phyloP scores from a whole-genome alignment of 345 rosid genomes.

The Corchorus capsularis region DNA sequence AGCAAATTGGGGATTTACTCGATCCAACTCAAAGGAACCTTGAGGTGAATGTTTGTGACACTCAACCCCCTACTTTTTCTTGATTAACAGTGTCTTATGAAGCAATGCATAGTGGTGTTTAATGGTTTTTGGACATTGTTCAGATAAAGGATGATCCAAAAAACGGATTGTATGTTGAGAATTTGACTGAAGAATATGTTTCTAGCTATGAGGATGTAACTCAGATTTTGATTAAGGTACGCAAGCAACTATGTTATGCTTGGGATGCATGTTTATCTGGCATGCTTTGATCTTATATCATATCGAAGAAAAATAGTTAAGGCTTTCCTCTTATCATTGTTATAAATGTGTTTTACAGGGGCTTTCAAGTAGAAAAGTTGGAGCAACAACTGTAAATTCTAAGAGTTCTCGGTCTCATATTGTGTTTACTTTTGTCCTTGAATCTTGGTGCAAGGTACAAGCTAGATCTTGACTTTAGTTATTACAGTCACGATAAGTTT shows the following conservation, averaged over 20 bases:
- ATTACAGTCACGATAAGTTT: background rate
- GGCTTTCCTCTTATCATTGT: background rate
- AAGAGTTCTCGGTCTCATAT: conserved; percentile 96
- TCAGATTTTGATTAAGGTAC: conserved; percentile 89
- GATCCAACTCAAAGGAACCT: conserved; percentile 94
- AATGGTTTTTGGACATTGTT: conserved; percentile 7
- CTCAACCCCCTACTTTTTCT: background rate
- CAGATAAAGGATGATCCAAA: conserved; percentile 85
- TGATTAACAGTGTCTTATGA: background rate
- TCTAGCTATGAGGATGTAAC: conserved; percentile 77
- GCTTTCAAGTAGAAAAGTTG: conserved; percentile 91
- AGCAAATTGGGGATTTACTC: conserved; percentile 85
- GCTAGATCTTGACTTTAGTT: conserved; percentile 10
- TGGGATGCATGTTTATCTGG: background rate
- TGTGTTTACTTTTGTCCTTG: conserved; percentile 65
- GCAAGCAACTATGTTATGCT: conserved; percentile 6
- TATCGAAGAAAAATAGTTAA: no score
- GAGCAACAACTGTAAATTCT: conserved; percentile 89
- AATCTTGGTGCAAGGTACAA: conserved; percentile 84
- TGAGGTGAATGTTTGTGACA: conserved; percentile 47
- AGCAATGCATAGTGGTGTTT: background rate
- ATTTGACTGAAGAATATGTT: conserved; percentile 87
- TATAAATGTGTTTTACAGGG: conserved; percentile 49
- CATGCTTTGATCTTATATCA: background rate
- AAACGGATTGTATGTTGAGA: conserved; percentile 80